phyloP scores from a whole-genome alignment of 768 basidiomycete genomes.

The Russula foetens region DNA sequence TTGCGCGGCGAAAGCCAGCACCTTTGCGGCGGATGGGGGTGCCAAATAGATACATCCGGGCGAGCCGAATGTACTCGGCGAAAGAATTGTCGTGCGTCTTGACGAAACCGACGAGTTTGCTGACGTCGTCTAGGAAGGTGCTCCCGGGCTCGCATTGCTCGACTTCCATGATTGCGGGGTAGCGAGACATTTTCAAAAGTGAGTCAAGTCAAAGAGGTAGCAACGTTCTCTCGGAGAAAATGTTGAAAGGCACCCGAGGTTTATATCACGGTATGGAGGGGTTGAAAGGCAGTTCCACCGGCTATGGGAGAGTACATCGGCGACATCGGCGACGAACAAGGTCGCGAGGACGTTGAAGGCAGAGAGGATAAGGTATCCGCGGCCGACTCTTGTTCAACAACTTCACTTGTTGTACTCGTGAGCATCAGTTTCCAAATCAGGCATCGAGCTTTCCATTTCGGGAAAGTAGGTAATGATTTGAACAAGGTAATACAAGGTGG shows the following conservation, averaged over 20 bases:
- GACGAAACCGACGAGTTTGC: constrained; percentile 4
- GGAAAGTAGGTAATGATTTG: background rate
- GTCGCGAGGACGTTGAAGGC: background rate
- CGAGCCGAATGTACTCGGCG: constrained; percentile 9
- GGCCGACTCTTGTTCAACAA: background rate
- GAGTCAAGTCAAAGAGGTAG: background rate
- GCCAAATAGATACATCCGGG: constrained; percentile 15
- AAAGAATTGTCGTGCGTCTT: constrained; percentile 1
- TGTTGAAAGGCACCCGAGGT: background rate
- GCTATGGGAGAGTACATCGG: background rate
- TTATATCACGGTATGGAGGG: background rate
- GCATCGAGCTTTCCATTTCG: constrained; percentile 2
- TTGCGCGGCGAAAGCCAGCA: background rate
- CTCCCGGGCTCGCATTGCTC: background rate
- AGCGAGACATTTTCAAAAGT: background rate
- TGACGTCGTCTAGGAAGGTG: background rate
- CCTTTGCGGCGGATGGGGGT: constrained; percentile 15
- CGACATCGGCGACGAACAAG: constrained; percentile 3
- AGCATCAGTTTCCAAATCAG: background rate
- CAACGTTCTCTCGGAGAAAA: background rate
- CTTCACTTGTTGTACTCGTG: background rate
- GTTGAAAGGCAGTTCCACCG: background rate
- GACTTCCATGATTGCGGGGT: background rate
- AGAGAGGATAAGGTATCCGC: background rate
- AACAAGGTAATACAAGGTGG: background rate